Evolutionary conservation across 1,284 basidiomycete species (phyloP).

Genomic region (Heterobasidion irregulare): DNA sequence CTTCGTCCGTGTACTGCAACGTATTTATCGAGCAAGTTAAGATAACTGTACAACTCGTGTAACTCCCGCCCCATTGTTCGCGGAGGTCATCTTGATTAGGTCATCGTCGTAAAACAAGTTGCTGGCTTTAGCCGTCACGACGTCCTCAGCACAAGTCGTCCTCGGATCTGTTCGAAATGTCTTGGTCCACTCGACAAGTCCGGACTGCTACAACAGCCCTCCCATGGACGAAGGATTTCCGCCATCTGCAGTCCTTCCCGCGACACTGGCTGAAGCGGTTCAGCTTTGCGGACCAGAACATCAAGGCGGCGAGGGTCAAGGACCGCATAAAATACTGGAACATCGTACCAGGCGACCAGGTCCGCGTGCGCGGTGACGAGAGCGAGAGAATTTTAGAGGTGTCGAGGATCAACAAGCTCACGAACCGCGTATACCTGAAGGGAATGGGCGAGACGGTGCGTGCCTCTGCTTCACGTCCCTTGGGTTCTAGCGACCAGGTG

Average conservation of each 20-base stretch:
- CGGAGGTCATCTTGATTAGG: background rate
- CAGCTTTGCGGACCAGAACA: conserved; percentile 21
- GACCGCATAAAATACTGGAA: conserved; percentile 82
- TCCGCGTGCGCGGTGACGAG: conserved; percentile 60
- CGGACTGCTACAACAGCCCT: conserved; percentile 36
- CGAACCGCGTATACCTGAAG: conserved; percentile 65
- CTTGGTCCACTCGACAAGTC: conserved; percentile 27
- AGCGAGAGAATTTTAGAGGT: conserved; percentile 57
- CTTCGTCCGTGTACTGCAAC: background rate
- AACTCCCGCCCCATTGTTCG: background rate
- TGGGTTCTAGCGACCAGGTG: background rate
- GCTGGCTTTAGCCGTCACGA: too few species aligned
- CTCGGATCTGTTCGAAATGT: background rate
- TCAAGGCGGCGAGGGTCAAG: conserved; percentile 48
- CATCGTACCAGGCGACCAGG: conserved; percentile 74
- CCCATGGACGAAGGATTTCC: conserved; percentile 57
- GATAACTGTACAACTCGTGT: background rate
- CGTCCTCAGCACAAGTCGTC: background rate
- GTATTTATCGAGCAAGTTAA: background rate
- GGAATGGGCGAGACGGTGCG: conserved; percentile 36
- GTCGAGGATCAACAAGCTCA: conserved; percentile 59
- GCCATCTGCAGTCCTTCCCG: conserved; percentile 54
- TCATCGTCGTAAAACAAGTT: background rate
- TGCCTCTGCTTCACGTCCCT: conserved; percentile 4
- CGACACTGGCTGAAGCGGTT: conserved; percentile 24